Base-by-base conservation (phyloP, 257 asterid species). In the Catharanthus roseus region DNA sequence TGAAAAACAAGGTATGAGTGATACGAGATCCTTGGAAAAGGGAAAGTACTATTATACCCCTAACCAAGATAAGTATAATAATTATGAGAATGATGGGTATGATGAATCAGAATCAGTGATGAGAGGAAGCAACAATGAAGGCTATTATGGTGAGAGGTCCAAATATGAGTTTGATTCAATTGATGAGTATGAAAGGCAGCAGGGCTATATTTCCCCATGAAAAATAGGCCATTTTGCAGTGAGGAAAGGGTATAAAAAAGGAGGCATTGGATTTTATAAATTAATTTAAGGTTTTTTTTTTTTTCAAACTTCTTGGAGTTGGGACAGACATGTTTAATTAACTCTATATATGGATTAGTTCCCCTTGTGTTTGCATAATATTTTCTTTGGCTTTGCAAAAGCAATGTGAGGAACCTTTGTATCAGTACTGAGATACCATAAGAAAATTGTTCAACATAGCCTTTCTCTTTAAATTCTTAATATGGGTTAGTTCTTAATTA, bases 181-280 rank as follows among this genome's bases (percentile, higher is more conserved):
- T 85, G 89, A 87, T 23, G 89, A 89, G 65, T 87, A 85, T 64
- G 90, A 85, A 78, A 85, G 70, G 69, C 82, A 81, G 4, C 85
- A 84, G 67, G 85, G 85, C 10, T 82, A 82, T 83, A 77, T n/a
- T n/a, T n/a, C 81, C 74, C 96, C 96, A 34, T 89, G 78, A 89
- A 44, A 5, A 18, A 13, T 23, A 70, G 23, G 36, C 41, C 23
- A 13, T 9, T 5, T 39, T 18, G 64, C 7, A 24, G 41, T 36
- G 54, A 23, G 42, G 7, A 42, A 3, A 23, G 53, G 26, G 10
- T 11, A 16, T 8, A 8, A 2, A 39, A 31, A 60, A 15, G 67
- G 12, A 39, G 53, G 53, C 13, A 47, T 47, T 47, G 3, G 16
- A 31, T n/a, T 47, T 55, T 6, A 60, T 31, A 3, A 61, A 34